Percentiles rank a stretch among this genome's conserved stretches.
These are phyloP conservation scores for Ophioceras dolichostomum DNA, from an alignment of 2,329 filamentous ascomycete species.

Conservation along the genomic window DNA sequence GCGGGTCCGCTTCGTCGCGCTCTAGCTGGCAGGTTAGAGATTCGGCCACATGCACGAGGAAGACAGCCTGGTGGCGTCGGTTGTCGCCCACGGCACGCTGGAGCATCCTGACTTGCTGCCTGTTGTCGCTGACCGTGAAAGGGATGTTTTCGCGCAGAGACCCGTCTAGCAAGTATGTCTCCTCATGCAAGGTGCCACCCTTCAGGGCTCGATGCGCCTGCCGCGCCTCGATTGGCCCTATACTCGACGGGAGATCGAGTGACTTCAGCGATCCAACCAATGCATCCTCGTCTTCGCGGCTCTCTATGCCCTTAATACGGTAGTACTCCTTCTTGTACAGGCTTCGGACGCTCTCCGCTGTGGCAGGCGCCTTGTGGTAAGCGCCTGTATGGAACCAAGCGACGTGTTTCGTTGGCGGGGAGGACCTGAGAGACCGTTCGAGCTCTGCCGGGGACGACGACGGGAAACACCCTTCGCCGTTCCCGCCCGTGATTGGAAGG, in stretches of 20 bases:
- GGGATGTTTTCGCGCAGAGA: neutral
- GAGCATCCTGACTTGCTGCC: neutral
- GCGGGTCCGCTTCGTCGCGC: neutral
- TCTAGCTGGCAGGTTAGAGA: neutral
- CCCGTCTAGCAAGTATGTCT: neutral
- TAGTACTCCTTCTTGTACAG: neutral
- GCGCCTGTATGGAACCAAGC: neutral
- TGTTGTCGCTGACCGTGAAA: neutral
- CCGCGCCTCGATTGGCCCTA: neutral
- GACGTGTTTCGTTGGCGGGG: neutral
- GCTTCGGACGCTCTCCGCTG: no score
- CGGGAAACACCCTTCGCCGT: no score
- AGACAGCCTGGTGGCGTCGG: neutral
- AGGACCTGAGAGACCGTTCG: no score
- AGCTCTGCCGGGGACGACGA: no score
- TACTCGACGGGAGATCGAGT: no score
- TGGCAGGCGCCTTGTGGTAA: neutral
- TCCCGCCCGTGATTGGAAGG: no score
- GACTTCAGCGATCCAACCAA: no score
- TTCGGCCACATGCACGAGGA: neutral
- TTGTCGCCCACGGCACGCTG: neutral
- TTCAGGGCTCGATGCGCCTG: neutral
- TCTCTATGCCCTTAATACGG: neutral
- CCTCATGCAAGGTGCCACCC: neutral
- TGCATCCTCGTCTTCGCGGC: no score